These are phyloP conservation scores for Silene noctiflora DNA, from an alignment of 179 eudicot species.

Conservation along the genomic window DNA sequence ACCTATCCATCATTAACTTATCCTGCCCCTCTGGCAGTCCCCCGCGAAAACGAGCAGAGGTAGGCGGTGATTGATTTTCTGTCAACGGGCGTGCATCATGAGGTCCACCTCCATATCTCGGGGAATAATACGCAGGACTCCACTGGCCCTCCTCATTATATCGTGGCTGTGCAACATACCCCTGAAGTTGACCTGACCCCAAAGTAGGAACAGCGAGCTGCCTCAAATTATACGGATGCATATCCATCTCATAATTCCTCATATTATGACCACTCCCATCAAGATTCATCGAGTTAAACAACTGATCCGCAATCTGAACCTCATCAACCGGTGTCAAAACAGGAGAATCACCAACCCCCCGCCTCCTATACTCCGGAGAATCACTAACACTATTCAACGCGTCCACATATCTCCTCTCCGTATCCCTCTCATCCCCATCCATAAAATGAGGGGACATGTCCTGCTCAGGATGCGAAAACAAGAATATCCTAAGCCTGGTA, in stretches of 20 bases:
- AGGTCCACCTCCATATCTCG: constrained; percentile 52
- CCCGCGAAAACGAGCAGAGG: constrained; percentile 44
- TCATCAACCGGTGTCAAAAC: constrained; percentile 48
- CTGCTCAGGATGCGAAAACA: constrained; percentile 71
- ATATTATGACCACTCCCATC: constrained; percentile 62
- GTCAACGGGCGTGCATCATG: constrained; percentile 48
- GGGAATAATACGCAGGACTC: constrained; percentile 89
- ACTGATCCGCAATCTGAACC: constrained; percentile 54
- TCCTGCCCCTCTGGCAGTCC: constrained; percentile 48
- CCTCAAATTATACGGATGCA: constrained; percentile 55
- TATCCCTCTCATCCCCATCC: constrained; percentile 77
- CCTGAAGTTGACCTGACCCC: constrained; percentile 52
- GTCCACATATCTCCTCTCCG: constrained; percentile 88
- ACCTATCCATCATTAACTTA: constrained; percentile 38
- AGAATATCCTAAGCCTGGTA: constrained; percentile 77
- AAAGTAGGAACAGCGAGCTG: constrained; percentile 62
- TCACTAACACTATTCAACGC: constrained; percentile 88
- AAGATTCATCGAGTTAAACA: constrained; percentile 57
- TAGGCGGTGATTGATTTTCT: constrained; percentile 70
- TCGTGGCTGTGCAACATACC: constrained; percentile 34
- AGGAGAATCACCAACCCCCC: constrained; percentile 44
- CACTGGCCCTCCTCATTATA: constrained; percentile 60
- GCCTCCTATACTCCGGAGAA: constrained; percentile 55
- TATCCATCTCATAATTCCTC: constrained; percentile 62
- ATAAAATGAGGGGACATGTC: constrained; percentile 56